These are phyloP conservation scores for Phalaenopsis equestris DNA, from an alignment of 106 monocot species.

Conservation along the genomic window DNA sequence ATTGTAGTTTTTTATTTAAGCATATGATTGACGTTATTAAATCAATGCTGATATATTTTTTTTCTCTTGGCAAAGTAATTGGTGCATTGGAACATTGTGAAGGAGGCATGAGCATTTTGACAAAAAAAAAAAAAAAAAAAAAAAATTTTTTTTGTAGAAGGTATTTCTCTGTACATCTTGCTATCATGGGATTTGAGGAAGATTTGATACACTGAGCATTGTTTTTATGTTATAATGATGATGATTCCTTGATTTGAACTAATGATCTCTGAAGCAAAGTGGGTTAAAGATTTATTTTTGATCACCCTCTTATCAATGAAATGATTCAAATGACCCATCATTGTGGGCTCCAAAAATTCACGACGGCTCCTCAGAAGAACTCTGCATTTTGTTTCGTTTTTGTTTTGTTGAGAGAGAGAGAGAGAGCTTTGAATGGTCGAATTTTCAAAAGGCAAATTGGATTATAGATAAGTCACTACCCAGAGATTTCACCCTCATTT, in stretches of 20 bases:
- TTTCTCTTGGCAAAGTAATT: not conserved
- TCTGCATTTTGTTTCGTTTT: too few species aligned
- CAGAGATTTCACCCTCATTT: too few species aligned
- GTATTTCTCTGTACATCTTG: too few species aligned
- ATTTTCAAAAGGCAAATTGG: too few species aligned
- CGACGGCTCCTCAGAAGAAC: not conserved
- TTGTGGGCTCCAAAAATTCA: not conserved
- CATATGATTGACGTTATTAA: not conserved
- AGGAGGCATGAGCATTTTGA: not conserved
- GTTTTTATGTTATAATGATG: not conserved
- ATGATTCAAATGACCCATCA: not conserved
- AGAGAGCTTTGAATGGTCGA: too few species aligned
- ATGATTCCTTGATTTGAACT: not conserved
- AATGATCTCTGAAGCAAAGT: not conserved
- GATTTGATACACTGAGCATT: not conserved
- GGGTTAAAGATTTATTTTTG: not conserved
- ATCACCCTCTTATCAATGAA: not conserved
- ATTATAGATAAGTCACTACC: too few species aligned
- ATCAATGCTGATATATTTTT: not conserved
- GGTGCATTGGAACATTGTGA: not conserved
- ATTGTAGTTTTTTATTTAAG: too few species aligned
- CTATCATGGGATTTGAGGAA: not conserved
- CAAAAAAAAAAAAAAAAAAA: not conserved
- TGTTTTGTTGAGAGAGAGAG: too few species aligned
- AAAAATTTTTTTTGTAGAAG: not conserved